These are phyloP conservation scores for Chrysosporium queenslandicum DNA, from an alignment of 2,329 filamentous ascomycete genomes.

Conservation along the genomic window DNA sequence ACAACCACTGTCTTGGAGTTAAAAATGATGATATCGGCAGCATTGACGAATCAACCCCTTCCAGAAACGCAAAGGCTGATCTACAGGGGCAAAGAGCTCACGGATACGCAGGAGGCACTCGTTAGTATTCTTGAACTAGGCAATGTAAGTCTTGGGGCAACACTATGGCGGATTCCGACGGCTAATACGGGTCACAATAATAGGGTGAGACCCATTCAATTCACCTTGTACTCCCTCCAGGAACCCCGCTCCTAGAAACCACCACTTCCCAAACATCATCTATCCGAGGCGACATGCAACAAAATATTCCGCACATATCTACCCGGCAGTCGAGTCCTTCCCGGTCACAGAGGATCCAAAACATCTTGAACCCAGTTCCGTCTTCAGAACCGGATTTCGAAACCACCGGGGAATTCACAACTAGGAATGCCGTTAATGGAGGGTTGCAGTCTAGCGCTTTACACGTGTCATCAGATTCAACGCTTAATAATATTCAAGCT, in stretches of 20 bases:
- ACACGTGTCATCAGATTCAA: background rate
- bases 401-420: background rate
- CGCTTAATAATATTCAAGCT: background rate
- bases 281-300: background rate
- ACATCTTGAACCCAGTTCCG: slow-evolving; percentile 1
- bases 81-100: slow-evolving; percentile 46
- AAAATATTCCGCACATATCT: background rate
- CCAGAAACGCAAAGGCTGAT: slow-evolving; percentile 47
- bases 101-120: slow-evolving; percentile 41
- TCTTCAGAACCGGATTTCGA: background rate
- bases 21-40: slow-evolving; percentile 43
- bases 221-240: slow-evolving; percentile 37
- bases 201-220: slow-evolving; percentile 22
- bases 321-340: background rate
- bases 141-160: slow-evolving; percentile 34
- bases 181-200: background rate
- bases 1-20: slow-evolving; percentile 43
- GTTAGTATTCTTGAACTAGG: slow-evolving; percentile 42
- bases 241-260: slow-evolving; percentile 17
- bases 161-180: background rate
- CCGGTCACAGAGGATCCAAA: background rate
- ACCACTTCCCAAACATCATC: background rate
- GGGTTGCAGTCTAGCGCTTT: background rate
- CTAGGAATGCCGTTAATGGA: background rate
- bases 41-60: slow-evolving; percentile 39